A percentile compares a stretch with the other conserved stretches of the same genome.
These are phyloP conservation scores for Polysphondylium violaceum DNA, from an alignment of 78 protist genomes.

Conservation along the genomic window DNA sequence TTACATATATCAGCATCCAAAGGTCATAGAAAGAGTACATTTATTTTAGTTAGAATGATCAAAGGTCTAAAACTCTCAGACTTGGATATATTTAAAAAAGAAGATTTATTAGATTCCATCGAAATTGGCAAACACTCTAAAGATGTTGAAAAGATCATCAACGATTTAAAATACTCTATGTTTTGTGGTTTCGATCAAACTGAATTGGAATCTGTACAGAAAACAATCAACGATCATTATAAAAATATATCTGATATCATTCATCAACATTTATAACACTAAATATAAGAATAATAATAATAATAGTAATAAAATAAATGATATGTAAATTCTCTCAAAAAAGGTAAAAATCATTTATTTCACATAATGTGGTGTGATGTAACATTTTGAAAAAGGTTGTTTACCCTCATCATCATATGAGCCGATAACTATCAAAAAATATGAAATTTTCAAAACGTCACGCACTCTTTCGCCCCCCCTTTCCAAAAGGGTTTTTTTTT, in stretches of 20 bases:
- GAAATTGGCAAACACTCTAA: constrained; percentile 18
- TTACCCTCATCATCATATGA: too few species aligned
- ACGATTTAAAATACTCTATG: constrained; percentile 40
- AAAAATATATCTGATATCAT: constrained; percentile 41
- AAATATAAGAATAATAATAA: too few species aligned
- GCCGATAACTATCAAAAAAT: too few species aligned
- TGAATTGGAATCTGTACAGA: constrained; percentile 15
- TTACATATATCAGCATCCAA: constrained; percentile 35
- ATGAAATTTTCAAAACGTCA: too few species aligned
- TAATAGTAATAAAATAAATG: too few species aligned
- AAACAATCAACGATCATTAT: constrained; percentile 58
- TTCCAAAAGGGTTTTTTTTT: too few species aligned
- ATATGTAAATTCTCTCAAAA: too few species aligned
- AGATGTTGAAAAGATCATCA: constrained; percentile 23
- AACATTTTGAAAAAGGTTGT: too few species aligned
- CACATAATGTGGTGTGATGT: too few species aligned
- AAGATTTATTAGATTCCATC: constrained; percentile 4
- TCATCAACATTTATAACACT: too few species aligned
- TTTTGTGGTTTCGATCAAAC: constrained; percentile 58
- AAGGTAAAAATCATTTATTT: too few species aligned
- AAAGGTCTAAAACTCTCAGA: background rate
- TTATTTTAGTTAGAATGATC: background rate
- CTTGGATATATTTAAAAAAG: background rate
- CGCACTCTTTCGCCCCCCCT: too few species aligned
- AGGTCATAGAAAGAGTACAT: constrained; percentile 34